Percentiles rank a stretch among this genome's conserved stretches.
These are phyloP conservation scores for Paramecium bursaria DNA, from an alignment of 73 alveolate species.

Conservation along the genomic window DNA sequence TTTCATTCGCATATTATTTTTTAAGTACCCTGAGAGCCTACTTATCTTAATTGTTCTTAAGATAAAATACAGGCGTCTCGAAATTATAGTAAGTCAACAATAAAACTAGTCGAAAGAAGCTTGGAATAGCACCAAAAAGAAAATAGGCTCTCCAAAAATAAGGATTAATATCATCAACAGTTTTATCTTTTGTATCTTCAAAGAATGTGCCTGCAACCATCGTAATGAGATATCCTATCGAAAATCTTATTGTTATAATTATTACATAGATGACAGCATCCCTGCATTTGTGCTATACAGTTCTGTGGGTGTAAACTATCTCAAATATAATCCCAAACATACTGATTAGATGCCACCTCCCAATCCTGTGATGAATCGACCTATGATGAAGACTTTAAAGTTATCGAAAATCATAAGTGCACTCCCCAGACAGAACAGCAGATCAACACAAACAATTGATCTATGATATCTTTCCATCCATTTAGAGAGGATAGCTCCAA, in stretches of 20 bases:
- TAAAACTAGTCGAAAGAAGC: conserved; percentile 11
- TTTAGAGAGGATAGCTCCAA: neutral
- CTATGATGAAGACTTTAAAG: neutral
- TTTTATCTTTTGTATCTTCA: neutral
- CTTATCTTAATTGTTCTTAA: conserved; percentile 35
- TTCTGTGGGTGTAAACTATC: conserved; percentile 14
- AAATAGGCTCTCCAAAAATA: conserved; percentile 48
- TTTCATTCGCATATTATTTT: neutral
- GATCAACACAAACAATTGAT: neutral
- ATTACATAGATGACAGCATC: neutral
- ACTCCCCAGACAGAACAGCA: conserved; percentile 3
- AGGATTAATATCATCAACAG: neutral
- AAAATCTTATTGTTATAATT: too few species aligned
- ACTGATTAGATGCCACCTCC: conserved; percentile 38
- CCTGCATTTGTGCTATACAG: conserved; percentile 27
- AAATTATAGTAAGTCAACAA: conserved; percentile 16
- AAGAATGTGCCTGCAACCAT: conserved; percentile 21
- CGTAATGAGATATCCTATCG: conserved; percentile 22
- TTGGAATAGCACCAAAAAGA: conserved; percentile 54
- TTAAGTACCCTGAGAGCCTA: neutral
- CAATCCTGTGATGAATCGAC: conserved; percentile 24
- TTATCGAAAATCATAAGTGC: neutral
- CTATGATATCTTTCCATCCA: conserved; percentile 1
- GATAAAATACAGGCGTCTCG: conserved; percentile 37
- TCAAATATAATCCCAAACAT: neutral